Evolutionary conservation across 2,329 filamentous ascomycete species (phyloP), one percentile per base, ranked within the genome.

Genomic region (Amphichorda felina): DNA sequence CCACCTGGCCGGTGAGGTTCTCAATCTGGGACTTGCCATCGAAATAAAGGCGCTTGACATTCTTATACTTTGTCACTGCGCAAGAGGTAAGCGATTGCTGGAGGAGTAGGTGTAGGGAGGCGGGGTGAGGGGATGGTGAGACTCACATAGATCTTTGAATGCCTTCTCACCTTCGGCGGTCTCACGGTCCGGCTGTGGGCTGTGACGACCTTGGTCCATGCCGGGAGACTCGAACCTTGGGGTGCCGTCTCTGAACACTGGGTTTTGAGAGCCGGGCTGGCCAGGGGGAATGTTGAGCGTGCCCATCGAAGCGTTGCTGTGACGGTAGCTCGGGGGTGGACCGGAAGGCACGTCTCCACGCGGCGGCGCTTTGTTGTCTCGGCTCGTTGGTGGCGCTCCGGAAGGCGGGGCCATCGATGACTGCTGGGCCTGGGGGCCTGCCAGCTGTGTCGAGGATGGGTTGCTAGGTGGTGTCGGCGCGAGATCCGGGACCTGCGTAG

Each of bases 31-130:
- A 72, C 53, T 94, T 91, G 51, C 89, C 87, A 44, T 96, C 91
- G 56, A 96, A 96, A 55, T 95, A 98, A 49, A 95, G 83, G 38
- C 87, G 79, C 65, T 98, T 98, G 39, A 98, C 89, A 54, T 95
- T 94, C 56, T 93, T 93, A 56, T 98, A 98, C 63, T 98, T 98
- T 45, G 76, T 77, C 51, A 91, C 88, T 94, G 43, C 35, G 40
- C 21, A 26, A 11, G 16, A 30, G 10, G n/a, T 14, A 37, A 26
- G 49, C 49, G 60, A 62, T 47, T 64, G 60, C 51, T 40, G 55
- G 22, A 38, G n/a, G 17, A 24, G 14, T 11, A 14, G 30, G 40
- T 32, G 30, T 4, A 35, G 42, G 45, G 19, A 43, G 38, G 33
- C 13, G 31, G 15, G 21, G 28, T 24, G 6, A 27, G 22, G 18